These are phyloP conservation scores for Lactarius akahatsu DNA, from an alignment of 768 basidiomycete genomes.

Conservation along the genomic window DNA sequence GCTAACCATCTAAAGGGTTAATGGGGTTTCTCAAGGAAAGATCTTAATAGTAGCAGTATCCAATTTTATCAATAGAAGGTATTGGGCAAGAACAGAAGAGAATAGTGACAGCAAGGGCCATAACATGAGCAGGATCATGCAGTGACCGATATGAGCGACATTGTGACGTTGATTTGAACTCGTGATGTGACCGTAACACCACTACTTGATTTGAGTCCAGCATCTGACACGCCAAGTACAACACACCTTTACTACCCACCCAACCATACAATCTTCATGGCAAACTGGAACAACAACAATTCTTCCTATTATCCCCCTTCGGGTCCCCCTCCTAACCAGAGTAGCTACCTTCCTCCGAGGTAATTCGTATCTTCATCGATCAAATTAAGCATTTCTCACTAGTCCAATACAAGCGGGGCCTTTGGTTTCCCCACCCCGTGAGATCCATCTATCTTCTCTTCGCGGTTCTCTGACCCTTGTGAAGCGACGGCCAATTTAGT, in stretches of 20 bases:
- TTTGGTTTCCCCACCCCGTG: conserved; percentile 26
- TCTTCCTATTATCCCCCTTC: conserved; percentile 16
- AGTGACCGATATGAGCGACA: too few relatives aligned
- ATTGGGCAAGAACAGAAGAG: not conserved
- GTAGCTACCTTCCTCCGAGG: conserved; percentile 9
- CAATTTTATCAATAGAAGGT: not conserved
- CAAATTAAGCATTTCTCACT: not conserved
- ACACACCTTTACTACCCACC: not conserved
- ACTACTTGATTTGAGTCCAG: not conserved
- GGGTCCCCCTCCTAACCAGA: conserved; percentile 14
- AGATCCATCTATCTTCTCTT: not conserved
- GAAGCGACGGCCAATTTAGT: conserved; percentile 12
- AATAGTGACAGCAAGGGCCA: too few relatives aligned
- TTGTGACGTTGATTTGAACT: not conserved
- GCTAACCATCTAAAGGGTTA: not conserved
- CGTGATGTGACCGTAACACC: conserved; percentile 1
- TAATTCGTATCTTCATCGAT: conserved; percentile 7
- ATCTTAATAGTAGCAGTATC: not conserved
- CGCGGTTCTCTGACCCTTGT: not conserved
- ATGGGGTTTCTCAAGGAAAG: too few relatives aligned
- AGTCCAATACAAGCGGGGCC: not conserved
- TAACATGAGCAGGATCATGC: not conserved
- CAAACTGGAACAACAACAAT: conserved; percentile 17
- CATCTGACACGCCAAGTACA: conserved; percentile 1
- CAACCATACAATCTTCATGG: conserved; percentile 14